Conservation (phyloP, 2,329 filamentous ascomycete species). For the Fusarium solani-melongenae region DNA sequence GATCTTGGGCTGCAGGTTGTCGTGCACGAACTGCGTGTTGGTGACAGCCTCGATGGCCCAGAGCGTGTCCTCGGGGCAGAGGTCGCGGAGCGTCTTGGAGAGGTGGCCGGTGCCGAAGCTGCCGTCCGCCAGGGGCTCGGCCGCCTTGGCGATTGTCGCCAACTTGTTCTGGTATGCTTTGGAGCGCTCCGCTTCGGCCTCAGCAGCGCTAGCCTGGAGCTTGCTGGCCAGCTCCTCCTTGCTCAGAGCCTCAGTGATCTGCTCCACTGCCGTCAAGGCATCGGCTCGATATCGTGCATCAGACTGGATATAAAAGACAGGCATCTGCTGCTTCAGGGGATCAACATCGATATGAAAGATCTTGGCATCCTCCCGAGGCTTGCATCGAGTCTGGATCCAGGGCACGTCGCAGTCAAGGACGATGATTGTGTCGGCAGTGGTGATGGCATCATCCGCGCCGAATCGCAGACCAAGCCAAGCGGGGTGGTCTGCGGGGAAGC, state of each 20-base stretch:
- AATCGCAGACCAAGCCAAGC: conserved; percentile 78
- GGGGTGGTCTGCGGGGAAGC: conserved; percentile 78
- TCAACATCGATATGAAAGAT: conserved; percentile 75
- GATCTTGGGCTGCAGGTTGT: conserved; percentile 75
- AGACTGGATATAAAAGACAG: conserved; percentile 76
- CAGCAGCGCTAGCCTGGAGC: conserved; percentile 41
- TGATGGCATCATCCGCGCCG: conserved; percentile 78
- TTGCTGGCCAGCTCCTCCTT: conserved; percentile 56
- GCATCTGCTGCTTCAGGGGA: conserved; percentile 77
- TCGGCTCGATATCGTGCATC: conserved; percentile 75
- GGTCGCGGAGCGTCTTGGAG: conserved; percentile 44
- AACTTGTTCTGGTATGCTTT: conserved; percentile 69
- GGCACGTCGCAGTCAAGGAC: conserved; percentile 92
- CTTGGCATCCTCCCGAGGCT: conserved; percentile 62
- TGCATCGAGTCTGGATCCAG: conserved; percentile 85
- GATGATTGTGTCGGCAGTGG: conserved; percentile 83
- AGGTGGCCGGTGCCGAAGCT: conserved; percentile 55
- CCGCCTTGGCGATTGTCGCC: conserved; percentile 66
- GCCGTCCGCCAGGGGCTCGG: conserved; percentile 69
- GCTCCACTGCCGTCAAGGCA: conserved; percentile 71
- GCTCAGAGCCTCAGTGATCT: conserved; percentile 73
- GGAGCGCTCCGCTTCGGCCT: conserved; percentile 59
- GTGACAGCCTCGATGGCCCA: conserved; percentile 85
- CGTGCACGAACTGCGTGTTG: conserved; percentile 72
- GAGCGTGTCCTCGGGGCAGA: conserved; percentile 66